Conservation (phyloP, 768 basidiomycete genomes). For the Leccinum variicolor region DNA sequence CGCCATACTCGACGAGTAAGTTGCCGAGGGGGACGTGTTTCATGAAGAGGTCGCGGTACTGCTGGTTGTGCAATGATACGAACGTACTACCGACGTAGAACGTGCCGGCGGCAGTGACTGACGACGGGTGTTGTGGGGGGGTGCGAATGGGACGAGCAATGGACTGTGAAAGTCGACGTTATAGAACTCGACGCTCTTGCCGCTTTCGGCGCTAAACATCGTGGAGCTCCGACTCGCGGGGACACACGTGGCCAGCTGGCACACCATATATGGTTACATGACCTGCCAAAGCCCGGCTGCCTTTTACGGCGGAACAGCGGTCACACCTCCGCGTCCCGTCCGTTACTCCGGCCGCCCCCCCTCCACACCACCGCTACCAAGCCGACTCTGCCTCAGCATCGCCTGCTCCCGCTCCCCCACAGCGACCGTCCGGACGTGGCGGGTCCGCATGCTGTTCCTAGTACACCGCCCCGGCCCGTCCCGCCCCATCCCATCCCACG, state of each 20-base stretch:
- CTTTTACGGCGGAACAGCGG: background rate
- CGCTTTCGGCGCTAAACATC: slow-evolving; percentile 25
- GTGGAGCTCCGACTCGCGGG: slow-evolving; percentile 28
- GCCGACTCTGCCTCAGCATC: slow-evolving; percentile 28
- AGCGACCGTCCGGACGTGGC: slow-evolving; percentile 43
- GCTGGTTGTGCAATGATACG: slow-evolving; percentile 39
- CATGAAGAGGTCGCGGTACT: slow-evolving; percentile 85
- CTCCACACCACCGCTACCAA: background rate
- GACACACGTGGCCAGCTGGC: slow-evolving; percentile 27
- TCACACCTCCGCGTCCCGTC: background rate
- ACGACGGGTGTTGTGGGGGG: slow-evolving; percentile 18
- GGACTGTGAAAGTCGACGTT: slow-evolving; percentile 28
- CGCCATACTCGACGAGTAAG: slow-evolving; percentile 75
- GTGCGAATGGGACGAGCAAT: slow-evolving; percentile 4
- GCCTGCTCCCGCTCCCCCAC: slow-evolving; percentile 37
- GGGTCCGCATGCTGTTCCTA: slow-evolving; percentile 50
- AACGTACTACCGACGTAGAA: slow-evolving; percentile 85
- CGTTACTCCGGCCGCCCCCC: background rate
- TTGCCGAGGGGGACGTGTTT: slow-evolving; percentile 77
- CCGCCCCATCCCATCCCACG: slow-evolving; percentile 33
- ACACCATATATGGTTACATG: slow-evolving; percentile 23
- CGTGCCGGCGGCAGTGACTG: slow-evolving; percentile 61
- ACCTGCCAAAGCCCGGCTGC: slow-evolving; percentile 9
- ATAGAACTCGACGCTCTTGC: slow-evolving; percentile 23
- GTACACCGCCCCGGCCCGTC: slow-evolving; percentile 44